Evolutionary conservation across 495 filamentous ascomycete genomes (phyloP).

Genomic region (Usnea hakonensis): DNA sequence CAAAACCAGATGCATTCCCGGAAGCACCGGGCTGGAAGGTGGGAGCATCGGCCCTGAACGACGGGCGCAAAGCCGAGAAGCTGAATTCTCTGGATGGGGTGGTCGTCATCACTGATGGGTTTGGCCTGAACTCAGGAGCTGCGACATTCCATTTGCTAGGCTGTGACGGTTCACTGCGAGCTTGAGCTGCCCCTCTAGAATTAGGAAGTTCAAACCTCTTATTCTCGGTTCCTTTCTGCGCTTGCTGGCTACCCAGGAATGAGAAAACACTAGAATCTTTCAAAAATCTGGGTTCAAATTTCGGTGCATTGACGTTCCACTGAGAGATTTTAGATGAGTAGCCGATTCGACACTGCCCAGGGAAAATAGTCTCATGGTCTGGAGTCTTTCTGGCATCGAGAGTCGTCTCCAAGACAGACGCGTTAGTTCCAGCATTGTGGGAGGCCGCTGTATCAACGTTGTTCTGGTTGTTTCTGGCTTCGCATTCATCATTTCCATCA

Average conservation of each 20-base stretch:
- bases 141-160: slow-evolving; percentile 44
- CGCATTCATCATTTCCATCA: slow-evolving; percentile 36
- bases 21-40: slow-evolving; percentile 58
- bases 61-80: slow-evolving; percentile 58
- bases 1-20: neutral
- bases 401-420: slow-evolving; percentile 40
- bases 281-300: slow-evolving; percentile 59
- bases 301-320: slow-evolving; percentile 79
- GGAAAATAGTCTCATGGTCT: neutral
- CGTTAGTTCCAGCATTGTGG: slow-evolving; percentile 45
- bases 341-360: neutral
- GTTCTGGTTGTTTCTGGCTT: neutral
- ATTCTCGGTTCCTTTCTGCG: neutral
- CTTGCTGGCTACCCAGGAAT: slow-evolving; percentile 41
- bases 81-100: slow-evolving; percentile 54
- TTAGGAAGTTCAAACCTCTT: neutral
- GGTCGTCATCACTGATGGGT: slow-evolving; percentile 27
- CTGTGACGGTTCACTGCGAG: neutral
- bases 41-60: slow-evolving; percentile 76
- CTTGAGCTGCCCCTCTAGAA: neutral
- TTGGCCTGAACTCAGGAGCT: slow-evolving; percentile 65
- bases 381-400: slow-evolving; percentile 32
- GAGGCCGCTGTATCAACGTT: neutral
- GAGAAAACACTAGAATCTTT: slow-evolving; percentile 53
- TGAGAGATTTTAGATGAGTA: slow-evolving; percentile 49